phyloP scores from a whole-genome alignment of 2,329 filamentous ascomycete genomes.

The Penicillium sp. region DNA sequence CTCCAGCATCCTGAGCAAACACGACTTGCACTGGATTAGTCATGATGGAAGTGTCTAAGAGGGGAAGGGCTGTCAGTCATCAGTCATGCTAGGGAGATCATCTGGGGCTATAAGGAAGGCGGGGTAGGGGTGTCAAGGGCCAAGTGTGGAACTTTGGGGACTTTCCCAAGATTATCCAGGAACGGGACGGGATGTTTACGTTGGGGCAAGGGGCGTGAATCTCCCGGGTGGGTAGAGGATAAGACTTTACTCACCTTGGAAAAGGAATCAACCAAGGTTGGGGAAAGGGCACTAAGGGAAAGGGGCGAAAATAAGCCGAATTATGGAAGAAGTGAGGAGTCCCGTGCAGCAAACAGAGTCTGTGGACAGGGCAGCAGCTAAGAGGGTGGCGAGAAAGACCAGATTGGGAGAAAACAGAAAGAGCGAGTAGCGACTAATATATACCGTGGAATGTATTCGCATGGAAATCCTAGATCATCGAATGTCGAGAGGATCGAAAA shows the following conservation, averaged over 20 bases:
- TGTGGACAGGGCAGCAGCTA: no score
- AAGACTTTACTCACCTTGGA: slow-evolving; percentile 10
- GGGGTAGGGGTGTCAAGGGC: neutral
- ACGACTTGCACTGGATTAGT: slow-evolving; percentile 19
- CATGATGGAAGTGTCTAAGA: slow-evolving; percentile 17
- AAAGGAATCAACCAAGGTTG: slow-evolving; percentile 6
- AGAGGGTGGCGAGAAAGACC: slow-evolving; percentile 2
- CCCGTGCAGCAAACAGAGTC: no score
- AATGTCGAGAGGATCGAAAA: slow-evolving; percentile 8
- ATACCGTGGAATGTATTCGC: no score
- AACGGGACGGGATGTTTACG: neutral
- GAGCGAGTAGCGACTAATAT: slow-evolving; percentile 5
- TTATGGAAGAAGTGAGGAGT: no score
- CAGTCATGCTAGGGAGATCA: neutral
- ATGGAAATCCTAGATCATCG: neutral
- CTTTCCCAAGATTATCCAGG: neutral
- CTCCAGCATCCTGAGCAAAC: slow-evolving; percentile 18
- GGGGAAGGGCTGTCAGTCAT: neutral
- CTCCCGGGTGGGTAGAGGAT: neutral
- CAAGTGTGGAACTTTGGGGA: neutral
- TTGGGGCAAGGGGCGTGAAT: no score
- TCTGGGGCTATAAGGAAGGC: neutral
- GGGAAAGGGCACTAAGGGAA: slow-evolving; percentile 2
- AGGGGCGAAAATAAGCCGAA: neutral
- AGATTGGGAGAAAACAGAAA: no score